These are phyloP conservation scores for Cercospora sesami DNA, from an alignment of 2,329 filamentous ascomycete genomes.

Conservation along the genomic window DNA sequence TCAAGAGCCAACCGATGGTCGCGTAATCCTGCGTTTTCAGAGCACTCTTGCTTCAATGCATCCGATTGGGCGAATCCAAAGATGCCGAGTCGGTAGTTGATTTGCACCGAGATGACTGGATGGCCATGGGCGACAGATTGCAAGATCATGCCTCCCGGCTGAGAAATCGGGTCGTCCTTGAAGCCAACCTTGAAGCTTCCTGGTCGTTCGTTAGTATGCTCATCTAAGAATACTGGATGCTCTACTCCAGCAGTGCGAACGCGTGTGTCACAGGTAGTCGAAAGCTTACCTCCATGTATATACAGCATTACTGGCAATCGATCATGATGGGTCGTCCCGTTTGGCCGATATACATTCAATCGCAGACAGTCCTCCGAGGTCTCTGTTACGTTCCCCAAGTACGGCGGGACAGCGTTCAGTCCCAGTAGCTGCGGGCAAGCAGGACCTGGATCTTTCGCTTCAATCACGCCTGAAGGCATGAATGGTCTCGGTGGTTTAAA, in stretches of 20 bases:
- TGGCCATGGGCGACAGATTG: conserved; percentile 48
- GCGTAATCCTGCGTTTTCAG: conserved; percentile 48
- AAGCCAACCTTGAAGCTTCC: conserved; percentile 26
- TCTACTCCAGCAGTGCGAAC: neutral
- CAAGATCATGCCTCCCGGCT: conserved; percentile 50
- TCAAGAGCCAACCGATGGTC: conserved; percentile 61
- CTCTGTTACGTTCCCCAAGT: conserved; percentile 20
- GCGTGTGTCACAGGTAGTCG: neutral
- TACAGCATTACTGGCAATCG: conserved; percentile 43
- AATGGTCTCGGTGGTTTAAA: conserved; percentile 38
- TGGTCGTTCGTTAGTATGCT: neutral
- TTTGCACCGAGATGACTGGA: conserved; percentile 40
- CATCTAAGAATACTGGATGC: neutral
- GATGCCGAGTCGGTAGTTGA: conserved; percentile 40
- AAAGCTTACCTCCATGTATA: conserved; percentile 30
- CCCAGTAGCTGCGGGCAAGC: conserved; percentile 35
- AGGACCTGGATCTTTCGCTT: conserved; percentile 35
- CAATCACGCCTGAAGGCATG: conserved; percentile 28
- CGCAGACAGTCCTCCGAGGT: conserved; percentile 37
- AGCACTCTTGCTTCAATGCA: conserved; percentile 37
- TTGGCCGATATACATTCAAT: conserved; percentile 32
- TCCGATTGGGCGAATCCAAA: conserved; percentile 44
- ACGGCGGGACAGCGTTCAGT: conserved; percentile 6
- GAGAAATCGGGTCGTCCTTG: conserved; percentile 39
- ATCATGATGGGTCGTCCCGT: conserved; percentile 28